phyloP scores from a whole-genome alignment of 495 filamentous ascomycete genomes.

The Penicillium goetzii region DNA sequence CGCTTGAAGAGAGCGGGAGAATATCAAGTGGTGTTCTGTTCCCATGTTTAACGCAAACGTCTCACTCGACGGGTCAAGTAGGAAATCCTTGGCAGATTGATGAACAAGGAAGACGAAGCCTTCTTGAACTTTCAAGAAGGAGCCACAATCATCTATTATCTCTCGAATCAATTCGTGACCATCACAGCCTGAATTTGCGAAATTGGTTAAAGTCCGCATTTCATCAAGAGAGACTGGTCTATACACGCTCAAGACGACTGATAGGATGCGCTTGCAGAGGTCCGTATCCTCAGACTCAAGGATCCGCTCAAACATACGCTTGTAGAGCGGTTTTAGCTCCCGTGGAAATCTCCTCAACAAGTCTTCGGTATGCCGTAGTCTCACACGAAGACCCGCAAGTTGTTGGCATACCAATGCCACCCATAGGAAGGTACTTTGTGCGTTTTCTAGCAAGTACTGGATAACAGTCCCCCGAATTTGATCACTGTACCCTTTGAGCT shows the following conservation, averaged over 20 bases:
- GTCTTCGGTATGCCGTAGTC: neutral
- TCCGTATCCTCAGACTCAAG: constrained; percentile 9
- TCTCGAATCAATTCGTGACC: neutral
- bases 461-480: constrained; percentile 18
- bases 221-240: constrained; percentile 32
- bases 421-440: constrained; percentile 41
- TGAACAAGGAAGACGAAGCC: constrained; percentile 37
- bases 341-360: constrained; percentile 17
- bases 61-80: constrained; percentile 12
- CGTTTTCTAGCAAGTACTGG: constrained; percentile 23
- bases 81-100: constrained; percentile 48
- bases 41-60: neutral
- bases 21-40: constrained; percentile 31
- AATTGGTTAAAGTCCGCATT: neutral
- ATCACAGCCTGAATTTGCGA: neutral
- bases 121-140: neutral
- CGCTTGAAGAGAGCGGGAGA: constrained; percentile 33
- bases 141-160: neutral
- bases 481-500: constrained; percentile 11
- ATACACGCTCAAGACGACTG: constrained; percentile 25
- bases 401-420: constrained; percentile 36
- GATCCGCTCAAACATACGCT: constrained; percentile 23
- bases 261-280: constrained; percentile 22
- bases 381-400: neutral
- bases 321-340: constrained; percentile 18